Conservation (phyloP, 352 stramenopile species). For the Phytophthora ohioensis region DNA sequence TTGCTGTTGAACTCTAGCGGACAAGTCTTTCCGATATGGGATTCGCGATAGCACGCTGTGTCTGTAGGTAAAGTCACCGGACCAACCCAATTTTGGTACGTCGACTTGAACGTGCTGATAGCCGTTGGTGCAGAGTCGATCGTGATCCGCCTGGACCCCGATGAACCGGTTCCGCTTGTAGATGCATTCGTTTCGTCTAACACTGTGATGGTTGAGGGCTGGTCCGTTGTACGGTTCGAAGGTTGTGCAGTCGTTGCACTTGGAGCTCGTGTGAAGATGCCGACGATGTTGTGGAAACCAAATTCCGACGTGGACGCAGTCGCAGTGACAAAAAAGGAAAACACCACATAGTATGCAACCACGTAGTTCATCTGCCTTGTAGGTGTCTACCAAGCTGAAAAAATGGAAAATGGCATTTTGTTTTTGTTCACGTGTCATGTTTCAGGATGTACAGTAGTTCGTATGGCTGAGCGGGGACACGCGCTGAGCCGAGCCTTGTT, state of each 20-base stretch:
- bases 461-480: conserved; percentile 7
- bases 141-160: neutral
- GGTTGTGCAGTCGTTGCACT: conserved; percentile 3
- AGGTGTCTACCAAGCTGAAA: neutral
- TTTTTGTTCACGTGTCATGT: neutral
- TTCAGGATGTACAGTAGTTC: neutral
- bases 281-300: conserved; percentile 5
- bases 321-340: conserved; percentile 2
- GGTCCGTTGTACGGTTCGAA: neutral
- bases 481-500: conserved; percentile 12
- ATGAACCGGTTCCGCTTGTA: neutral
- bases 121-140: conserved; percentile 9
- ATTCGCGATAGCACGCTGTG: conserved; percentile 42
- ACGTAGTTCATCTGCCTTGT: conserved; percentile 8
- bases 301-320: conserved; percentile 6
- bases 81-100: conserved; percentile 26
- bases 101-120: conserved; percentile 22
- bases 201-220: neutral
- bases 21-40: conserved; percentile 32
- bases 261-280: conserved; percentile 3
- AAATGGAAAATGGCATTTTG: conserved; percentile 13
- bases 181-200: too few relatives aligned
- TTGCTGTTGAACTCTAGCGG: conserved; percentile 42
- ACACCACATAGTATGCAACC: neutral
- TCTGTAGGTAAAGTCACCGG: conserved; percentile 16